Conservation (phyloP, 163 green algal species). For the Trebouxiophyceae sp. region DNA sequence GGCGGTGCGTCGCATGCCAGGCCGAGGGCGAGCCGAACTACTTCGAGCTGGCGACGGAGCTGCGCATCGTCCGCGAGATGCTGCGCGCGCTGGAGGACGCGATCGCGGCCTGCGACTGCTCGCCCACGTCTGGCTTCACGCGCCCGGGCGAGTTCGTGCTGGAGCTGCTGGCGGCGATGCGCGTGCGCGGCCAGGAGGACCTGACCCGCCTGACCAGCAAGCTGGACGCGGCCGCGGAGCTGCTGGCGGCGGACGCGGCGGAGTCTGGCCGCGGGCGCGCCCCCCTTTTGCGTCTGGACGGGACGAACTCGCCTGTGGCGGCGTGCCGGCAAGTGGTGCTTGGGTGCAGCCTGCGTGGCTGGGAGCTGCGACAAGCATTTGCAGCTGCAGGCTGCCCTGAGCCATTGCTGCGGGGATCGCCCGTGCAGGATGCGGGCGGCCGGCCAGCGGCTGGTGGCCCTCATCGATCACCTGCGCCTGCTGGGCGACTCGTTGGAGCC, state of each 20-base stretch:
- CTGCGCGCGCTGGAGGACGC: conserved; percentile 36
- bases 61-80: conserved; percentile 25
- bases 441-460: neutral
- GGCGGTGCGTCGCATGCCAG: neutral
- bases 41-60: conserved; percentile 15
- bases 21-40: conserved; percentile 14
- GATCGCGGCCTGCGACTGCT: conserved; percentile 18
- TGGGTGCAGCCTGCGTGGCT: no score
- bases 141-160: conserved; percentile 33
- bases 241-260: conserved; percentile 23
- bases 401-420: no score
- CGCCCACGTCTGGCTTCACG: conserved; percentile 23
- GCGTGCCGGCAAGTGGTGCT: no score
- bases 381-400: no score
- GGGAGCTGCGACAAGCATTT: no score
- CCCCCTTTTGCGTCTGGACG: no score
- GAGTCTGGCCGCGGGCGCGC: conserved; percentile 23
- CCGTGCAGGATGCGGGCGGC: neutral
- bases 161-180: conserved; percentile 33
- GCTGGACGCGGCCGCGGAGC: conserved; percentile 22
- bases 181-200: conserved; percentile 16
- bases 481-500: conserved; percentile 7
- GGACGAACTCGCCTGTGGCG: no score
- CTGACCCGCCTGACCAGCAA: conserved; percentile 12
- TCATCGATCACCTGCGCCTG: conserved; percentile 5